Evolutionary conservation across 306 rosid species (phyloP), one percentile per base, ranked within the genome.

Genomic region (Rosa lucieae): DNA sequence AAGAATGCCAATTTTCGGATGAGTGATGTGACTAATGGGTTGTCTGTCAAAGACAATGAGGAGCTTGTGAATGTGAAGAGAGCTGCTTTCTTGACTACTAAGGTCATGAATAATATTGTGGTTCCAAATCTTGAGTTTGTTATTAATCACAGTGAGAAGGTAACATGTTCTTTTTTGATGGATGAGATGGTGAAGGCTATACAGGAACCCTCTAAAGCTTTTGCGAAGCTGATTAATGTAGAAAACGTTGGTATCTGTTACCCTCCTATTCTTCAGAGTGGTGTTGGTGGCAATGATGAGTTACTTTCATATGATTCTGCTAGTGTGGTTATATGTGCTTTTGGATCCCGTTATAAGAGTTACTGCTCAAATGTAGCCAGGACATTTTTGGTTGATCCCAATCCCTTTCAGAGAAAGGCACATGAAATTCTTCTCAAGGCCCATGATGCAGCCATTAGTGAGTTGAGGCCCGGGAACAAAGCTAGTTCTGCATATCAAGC

Each of bases 181-280:
- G 53, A 49, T 49, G 53, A 49, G 53, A 49, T 14, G 3, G 53
- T 49, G 53, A 49, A 49, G 53, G 53, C 53, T 14, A 10, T 49
- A 12, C 17, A 49, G 14, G 53, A 49, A 12, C 53, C 53, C 17
- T 12, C 15, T 3, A 49, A 49, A 49, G 53, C 58, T 14, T 52
- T 5, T 52, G 58, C 58, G 1, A 11, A 15, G n/a, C 8, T 52
- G 58, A 52, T 52, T 6, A 15, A 52, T 52, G 51, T 3, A 47
- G 49, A 46, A 2, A 10, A 47, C 9, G 51, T 47, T 47, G 21
- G 53, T 52, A 52, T 52, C 2, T 52, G 56, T 52, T 15, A 92
- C 77, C 96, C 93, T 32, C 97, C 98, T 73, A 92, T 92, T 73
- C 89, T 94, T 80, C 96, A 94, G 84, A 94, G 98, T 67, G 96